These are phyloP conservation scores for Liriodendron chinense DNA, from an alignment of 164 flowering plant species.

Conservation along the genomic window DNA sequence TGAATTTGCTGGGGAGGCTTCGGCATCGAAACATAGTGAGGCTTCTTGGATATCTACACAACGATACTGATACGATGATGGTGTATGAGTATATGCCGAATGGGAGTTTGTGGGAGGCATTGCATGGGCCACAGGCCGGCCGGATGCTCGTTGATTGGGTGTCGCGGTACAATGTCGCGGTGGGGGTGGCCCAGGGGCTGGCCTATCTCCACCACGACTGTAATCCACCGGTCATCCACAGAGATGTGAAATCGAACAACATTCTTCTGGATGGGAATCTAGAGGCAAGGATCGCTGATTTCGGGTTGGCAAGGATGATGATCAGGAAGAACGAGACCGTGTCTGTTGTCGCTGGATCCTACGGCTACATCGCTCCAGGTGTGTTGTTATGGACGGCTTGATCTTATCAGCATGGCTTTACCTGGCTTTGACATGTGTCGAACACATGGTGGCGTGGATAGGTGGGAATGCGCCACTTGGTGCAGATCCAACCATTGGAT, in stretches of 20 bases:
- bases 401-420: too few relatives aligned
- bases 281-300: conserved; percentile 85
- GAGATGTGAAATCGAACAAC: conserved; percentile 90
- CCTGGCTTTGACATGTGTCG: too few relatives aligned
- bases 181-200: conserved; percentile 95
- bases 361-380: conserved; percentile 99
- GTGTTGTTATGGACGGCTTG: conserved; percentile 1
- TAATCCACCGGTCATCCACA: conserved; percentile 80
- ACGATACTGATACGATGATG: conserved; percentile 68
- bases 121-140: conserved; percentile 66
- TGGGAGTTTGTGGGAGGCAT: conserved; percentile 85
- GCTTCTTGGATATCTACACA: conserved; percentile 76
- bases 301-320: conserved; percentile 88
- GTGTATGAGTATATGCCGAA: conserved; percentile 87
- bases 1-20: conserved; percentile 68
- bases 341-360: conserved; percentile 89
- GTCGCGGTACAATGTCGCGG: conserved; percentile 72
- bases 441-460: too few relatives aligned
- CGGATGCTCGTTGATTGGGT: conserved; percentile 86
- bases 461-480: too few relatives aligned
- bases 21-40: conserved; percentile 88
- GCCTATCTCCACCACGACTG: conserved; percentile 98
- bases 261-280: conserved; percentile 81
- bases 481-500: too few relatives aligned
- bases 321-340: conserved; percentile 77